Percentiles rank a stretch among this genome's conserved stretches.
phyloP scores from a whole-genome alignment of 176 grass and related monocot genomes.

The Areca catechu region DNA sequence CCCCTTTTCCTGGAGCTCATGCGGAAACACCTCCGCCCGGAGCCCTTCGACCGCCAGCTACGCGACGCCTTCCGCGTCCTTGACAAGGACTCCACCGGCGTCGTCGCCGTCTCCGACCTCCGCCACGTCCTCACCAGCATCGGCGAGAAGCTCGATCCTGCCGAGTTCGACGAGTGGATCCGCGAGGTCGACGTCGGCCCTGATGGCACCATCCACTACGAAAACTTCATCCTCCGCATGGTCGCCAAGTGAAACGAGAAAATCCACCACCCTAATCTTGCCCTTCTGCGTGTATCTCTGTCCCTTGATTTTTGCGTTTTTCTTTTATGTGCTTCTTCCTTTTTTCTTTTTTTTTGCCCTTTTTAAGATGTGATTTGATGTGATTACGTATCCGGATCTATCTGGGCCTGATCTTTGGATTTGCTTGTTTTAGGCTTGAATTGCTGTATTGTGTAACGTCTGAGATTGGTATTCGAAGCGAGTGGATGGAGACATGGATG shows the following conservation, averaged over 20 bases:
- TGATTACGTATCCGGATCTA: too few species aligned
- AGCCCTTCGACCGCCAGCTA: conserved; percentile 87
- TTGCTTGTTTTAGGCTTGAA: too few species aligned
- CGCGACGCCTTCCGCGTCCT: conserved; percentile 95
- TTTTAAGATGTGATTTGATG: too few species aligned
- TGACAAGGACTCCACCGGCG: conserved; percentile 85
- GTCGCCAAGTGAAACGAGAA: conserved; percentile 15
- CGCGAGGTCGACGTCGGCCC: conserved; percentile 22
- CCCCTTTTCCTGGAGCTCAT: conserved; percentile 83
- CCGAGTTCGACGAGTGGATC: conserved; percentile 31
- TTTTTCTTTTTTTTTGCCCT: too few species aligned
- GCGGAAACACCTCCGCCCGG: conserved; percentile 65
- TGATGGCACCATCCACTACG: conserved; percentile 23
- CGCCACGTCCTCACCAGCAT: conserved; percentile 45
- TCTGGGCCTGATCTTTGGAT: too few species aligned
- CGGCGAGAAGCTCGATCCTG: conserved; percentile 27
- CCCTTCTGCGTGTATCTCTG: too few species aligned
- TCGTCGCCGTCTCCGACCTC: conserved; percentile 81
- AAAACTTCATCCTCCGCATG: conserved; percentile 28
- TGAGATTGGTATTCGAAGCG: too few species aligned
- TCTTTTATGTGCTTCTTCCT: too few species aligned
- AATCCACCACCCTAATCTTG: too few species aligned
- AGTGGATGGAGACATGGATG: too few species aligned
- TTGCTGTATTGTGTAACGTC: too few species aligned
- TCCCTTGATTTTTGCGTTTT: too few species aligned